Conservation (phyloP, 129 eudicot genomes). For the Artemisia tridentata region DNA sequence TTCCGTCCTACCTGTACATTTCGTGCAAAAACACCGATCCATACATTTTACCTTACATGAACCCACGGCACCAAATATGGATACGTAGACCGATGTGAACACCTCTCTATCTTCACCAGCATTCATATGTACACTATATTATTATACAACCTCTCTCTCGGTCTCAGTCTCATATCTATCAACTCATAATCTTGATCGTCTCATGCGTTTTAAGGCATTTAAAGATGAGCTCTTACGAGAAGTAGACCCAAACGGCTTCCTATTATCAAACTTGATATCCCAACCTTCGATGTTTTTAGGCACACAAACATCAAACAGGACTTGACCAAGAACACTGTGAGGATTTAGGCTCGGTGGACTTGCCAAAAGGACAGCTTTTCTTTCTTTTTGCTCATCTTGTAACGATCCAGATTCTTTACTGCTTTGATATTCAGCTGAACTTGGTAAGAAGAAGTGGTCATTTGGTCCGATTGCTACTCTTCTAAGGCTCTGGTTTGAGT, state of each 20-base stretch:
- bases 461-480: slow-evolving; percentile 74
- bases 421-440: slow-evolving; percentile 50
- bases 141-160: slow-evolving; percentile 1
- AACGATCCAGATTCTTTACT: slow-evolving; percentile 41
- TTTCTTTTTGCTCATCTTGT: slow-evolving; percentile 62
- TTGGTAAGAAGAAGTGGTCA: slow-evolving; percentile 73
- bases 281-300: slow-evolving; percentile 91
- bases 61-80: neutral
- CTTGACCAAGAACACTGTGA: slow-evolving; percentile 71
- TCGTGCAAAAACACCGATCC: slow-evolving; percentile 26
- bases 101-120: slow-evolving; percentile 2
- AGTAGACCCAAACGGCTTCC: slow-evolving; percentile 57
- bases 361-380: slow-evolving; percentile 27
- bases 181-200: slow-evolving; percentile 73
- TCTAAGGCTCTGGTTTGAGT: slow-evolving; percentile 71
- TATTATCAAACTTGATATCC: slow-evolving; percentile 79
- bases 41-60: neutral
- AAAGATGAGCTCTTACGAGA: slow-evolving; percentile 48
- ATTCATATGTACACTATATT: slow-evolving; percentile 14
- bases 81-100: neutral
- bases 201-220: slow-evolving; percentile 46
- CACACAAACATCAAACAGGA: slow-evolving; percentile 79
- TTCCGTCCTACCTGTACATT: slow-evolving; percentile 31
- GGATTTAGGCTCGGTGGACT: slow-evolving; percentile 52
- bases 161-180: neutral